Base-by-base conservation (phyloP, 306 rosid species). In the Castanea crenata region DNA sequence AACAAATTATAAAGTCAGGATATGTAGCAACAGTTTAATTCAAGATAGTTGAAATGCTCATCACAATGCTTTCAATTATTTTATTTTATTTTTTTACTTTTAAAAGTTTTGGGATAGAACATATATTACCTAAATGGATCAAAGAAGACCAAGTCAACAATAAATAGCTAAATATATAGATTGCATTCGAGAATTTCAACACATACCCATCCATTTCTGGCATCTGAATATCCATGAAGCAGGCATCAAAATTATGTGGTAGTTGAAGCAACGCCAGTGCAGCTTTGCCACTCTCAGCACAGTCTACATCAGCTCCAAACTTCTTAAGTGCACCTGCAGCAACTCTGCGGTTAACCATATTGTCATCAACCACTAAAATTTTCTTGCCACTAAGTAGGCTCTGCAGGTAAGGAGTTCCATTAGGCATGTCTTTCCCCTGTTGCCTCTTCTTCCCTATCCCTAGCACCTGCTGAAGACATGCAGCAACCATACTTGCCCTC, bases 161-260 rank as follows among this genome's bases (percentile, higher is more conserved):
- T 32, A 19, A 68, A 3, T 9, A n/a, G 11, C 52, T 8, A 19
- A 35, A 68, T 68, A 19, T 19, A 7, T 34, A 34, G 27, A 68
- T 68, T 68, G 51, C 52, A 68, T 68, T 68, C 23, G 3, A 67
- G n/a, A 19, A 64, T 16, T 19, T 67, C 19, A 35, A n/a, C 18
- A n/a, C 72, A n/a, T 35, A 68, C 99, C 99, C 99, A 69, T 96
- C 99, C 99, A 96, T 96, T 81, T 96, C 99, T 11, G 99, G 99
- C 99, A 96, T 96, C 77, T 96, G 99, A 81, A 96, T 93, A 80
- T 96, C 99, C 99, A 96, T 96, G 89, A 96, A 96, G 84, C 99
- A 96, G 23, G 99, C 99, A 86, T 96, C 97, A 57, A 96, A 93
- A 71, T 73, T 41, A 72, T 96, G 98, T 13, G 99, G 99, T 41